Base-by-base conservation (phyloP, 176 grass and related monocot genomes). In the Panicum miliaceum region DNA sequence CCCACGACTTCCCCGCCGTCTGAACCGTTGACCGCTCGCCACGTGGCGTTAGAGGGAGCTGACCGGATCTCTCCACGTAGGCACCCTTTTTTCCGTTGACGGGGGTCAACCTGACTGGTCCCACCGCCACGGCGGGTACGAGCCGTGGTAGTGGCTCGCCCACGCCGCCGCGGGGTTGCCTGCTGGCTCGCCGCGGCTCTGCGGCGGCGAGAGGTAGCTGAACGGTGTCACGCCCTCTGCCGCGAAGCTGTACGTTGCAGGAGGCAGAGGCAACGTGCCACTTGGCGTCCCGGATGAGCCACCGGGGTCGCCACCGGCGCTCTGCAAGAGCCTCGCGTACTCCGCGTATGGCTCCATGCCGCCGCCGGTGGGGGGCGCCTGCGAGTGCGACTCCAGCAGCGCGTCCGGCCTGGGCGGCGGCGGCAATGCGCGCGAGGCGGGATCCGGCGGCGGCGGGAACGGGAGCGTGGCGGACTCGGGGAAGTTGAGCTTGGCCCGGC, bases 401-500 rank as follows among this genome's bases (percentile, higher is more conserved):
- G 77, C 63, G 43, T 82, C 78, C 20, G 88, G 71, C 4, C 65
- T 27, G 5, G 89, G 26, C 20, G 61, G 25, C 8, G 83, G 48
- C 18, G 59, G 62, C 27, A 40, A 6, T 35, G 51, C 12, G 5
- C 16, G 73, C 0, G 48, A 19, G 22, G 81, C 8, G 51, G 51
- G 57, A 2, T 60, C 23, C 2, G 57, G n/a, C 0, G 56, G 56
- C 3, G 42, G 51, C 3, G 53, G 20, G 7, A 83, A 58, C 4
- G 73, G 81, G 20, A 92, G 61, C 18, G 12, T 54, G 43, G 81
- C 94, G 25, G 81, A 68, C 78, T 92, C 84, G 0, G 92, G 92
- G 78, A 94, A 94, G 83, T 92, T 90, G 14, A 94, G 92, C 69
- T 92, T 92, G 41, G 92, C 92, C 41, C 86, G 85, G 88, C 76